phyloP scores from a whole-genome alignment of 2,329 filamentous ascomycete genomes.

The Onygenales sp. region DNA sequence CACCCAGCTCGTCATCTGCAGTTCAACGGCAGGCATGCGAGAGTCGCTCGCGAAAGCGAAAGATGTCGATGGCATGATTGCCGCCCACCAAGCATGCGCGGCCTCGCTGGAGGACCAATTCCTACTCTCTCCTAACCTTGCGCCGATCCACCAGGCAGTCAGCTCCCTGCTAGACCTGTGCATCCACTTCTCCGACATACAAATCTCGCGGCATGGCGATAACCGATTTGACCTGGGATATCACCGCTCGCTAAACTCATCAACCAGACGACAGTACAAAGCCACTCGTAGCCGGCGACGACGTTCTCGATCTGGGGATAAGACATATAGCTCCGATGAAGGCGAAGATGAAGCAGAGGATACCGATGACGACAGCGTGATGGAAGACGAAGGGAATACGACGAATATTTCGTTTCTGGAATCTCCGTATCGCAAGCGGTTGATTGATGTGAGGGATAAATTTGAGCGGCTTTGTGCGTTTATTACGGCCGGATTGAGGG shows the following conservation, averaged over 20 bases:
- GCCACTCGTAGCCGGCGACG: conserved; percentile 9
- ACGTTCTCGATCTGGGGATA: conserved; percentile 1
- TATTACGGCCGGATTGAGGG: conserved; percentile 61
- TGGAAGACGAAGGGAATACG: conserved; percentile 30
- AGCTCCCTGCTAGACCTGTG: conserved; percentile 68
- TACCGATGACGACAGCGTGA: conserved; percentile 27
- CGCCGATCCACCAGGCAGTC: conserved; percentile 61
- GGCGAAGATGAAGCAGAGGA: conserved; percentile 17
- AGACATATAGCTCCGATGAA: conserved; percentile 13
- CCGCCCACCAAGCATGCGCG: conserved; percentile 56
- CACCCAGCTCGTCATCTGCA: conserved; percentile 59
- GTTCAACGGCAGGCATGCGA: conserved; percentile 49
- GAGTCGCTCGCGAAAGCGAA: conserved; percentile 49
- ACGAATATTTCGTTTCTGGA: conserved; percentile 28
- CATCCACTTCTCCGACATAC: conserved; percentile 57
- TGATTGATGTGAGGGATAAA: conserved; percentile 50
- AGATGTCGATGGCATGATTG: conserved; percentile 75
- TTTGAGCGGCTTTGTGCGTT: conserved; percentile 61
- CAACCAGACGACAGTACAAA: not conserved
- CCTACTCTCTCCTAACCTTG: conserved; percentile 58
- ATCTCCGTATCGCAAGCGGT: conserved; percentile 40
- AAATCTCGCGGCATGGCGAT: conserved; percentile 32
- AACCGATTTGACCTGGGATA: conserved; percentile 29
- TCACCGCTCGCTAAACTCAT: conserved; percentile 9
- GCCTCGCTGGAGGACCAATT: conserved; percentile 56